Base-by-base conservation (phyloP, 2,329 filamentous ascomycete species). In the Tolypocladium capitatum region DNA sequence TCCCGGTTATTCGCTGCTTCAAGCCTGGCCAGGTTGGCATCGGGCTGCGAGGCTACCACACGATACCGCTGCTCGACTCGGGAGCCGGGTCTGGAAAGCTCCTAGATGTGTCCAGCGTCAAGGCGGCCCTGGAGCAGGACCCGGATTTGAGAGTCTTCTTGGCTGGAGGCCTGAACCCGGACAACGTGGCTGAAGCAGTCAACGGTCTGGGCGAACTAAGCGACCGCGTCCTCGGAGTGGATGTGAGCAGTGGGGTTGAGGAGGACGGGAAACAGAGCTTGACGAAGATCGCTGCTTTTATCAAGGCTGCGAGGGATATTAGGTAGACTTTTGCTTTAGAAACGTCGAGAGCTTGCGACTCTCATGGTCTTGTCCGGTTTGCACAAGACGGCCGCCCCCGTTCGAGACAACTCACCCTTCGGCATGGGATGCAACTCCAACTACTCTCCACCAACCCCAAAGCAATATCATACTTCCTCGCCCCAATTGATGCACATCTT, bases 241-340 rank as follows among this genome's bases (percentile, higher is more conserved):
- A 98, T 69, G 87, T 95, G 20, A 95, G 89, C 64, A 95, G 87
- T 59, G 94, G 94, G 0, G 89, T 98, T 2, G 92, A 97, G 67
- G 81, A 80, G 33, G 77, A 84, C 56, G 91, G 89, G 2, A 72
- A 80, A 60, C 92, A 98, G 66, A 85, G 83, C 64, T 58, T 91
- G 49, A 77, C 80, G 18, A 94, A 84, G 69, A 97, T 98, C 55
- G 71, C 73, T 53, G 78, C 76, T 4, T 98, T 98, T 65, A 73
- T 97, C 36, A 76, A 78, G 60, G 80, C 81, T 33, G 86, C 82
- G 0, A 92, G 92, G 64, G 64, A 67, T 31, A 69, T 78, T 49
- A 66, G 71, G 59, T 76, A 71, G 55, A 42, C 21, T 16, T 9
- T 40, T 40, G 13, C 16, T 16, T 4, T 42, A 2, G 9, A 13